Conservation (phyloP, 768 basidiomycete genomes). For the Collybiopsis luxurians region DNA sequence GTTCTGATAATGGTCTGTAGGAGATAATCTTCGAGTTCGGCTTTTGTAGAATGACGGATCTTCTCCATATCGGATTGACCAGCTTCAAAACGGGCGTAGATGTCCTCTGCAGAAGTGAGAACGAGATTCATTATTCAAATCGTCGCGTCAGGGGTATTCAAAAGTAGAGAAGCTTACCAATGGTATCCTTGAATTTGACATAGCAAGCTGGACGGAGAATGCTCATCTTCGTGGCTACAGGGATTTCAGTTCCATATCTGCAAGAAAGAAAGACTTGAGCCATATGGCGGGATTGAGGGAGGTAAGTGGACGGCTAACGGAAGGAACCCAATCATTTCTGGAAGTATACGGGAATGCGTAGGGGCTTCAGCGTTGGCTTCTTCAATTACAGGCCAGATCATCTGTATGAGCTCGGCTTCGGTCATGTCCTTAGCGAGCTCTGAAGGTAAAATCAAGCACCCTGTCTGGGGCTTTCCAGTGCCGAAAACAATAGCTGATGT, state of each 20-base stretch:
- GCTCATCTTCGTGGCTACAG: constrained; percentile 49
- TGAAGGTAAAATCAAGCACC: constrained; percentile 48
- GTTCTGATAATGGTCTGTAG: constrained; percentile 30
- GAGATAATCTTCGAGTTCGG: constrained; percentile 35
- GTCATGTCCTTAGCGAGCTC: constrained; percentile 29
- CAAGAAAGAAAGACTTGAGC: no score
- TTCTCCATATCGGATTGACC: constrained; percentile 26
- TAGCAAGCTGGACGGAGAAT: constrained; percentile 50
- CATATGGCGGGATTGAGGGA: not conserved
- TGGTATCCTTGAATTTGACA: constrained; percentile 44
- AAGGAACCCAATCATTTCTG: constrained; percentile 49
- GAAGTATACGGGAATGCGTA: constrained; percentile 47
- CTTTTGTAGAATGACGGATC: constrained; percentile 17
- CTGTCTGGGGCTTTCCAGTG: constrained; percentile 43
- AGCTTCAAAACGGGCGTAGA: constrained; percentile 41
- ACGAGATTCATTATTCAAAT: not conserved
- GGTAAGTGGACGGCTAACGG: constrained; percentile 27
- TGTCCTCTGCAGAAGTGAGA: constrained; percentile 16
- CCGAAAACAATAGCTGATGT: constrained; percentile 49
- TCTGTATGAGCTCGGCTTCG: constrained; percentile 23
- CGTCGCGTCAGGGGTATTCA: no score
- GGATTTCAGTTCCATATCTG: constrained; percentile 41
- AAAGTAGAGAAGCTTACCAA: constrained; percentile 23
- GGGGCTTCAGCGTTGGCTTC: constrained; percentile 52
- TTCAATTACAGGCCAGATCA: constrained; percentile 43